Percentiles rank a stretch among this genome's conserved stretches.
Conservation (phyloP, 2,329 filamentous ascomycete species). For the Didymella lethalis region DNA sequence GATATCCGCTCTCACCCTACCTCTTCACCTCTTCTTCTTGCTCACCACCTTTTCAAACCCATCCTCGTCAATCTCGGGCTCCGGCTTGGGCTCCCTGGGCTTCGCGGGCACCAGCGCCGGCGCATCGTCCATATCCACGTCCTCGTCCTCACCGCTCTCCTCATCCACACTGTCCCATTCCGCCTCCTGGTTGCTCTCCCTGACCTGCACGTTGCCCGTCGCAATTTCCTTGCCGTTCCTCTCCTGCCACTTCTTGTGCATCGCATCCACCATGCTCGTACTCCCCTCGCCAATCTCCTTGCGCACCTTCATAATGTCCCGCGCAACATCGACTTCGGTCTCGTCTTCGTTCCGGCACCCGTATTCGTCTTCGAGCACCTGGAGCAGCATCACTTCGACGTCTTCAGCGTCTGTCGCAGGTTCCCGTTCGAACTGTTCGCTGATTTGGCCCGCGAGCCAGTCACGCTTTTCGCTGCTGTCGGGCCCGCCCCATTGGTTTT, state of each 20-base stretch:
- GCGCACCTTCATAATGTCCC: slow-evolving; percentile 73
- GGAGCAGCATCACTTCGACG: slow-evolving; percentile 82
- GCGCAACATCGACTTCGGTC: slow-evolving; percentile 76
- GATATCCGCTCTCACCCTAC: neutral
- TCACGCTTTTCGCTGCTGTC: slow-evolving; percentile 87
- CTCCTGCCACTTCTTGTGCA: slow-evolving; percentile 70
- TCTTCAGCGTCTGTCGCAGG: slow-evolving; percentile 76
- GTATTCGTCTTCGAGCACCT: slow-evolving; percentile 96
- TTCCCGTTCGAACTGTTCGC: slow-evolving; percentile 72
- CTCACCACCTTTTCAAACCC: slow-evolving; percentile 54
- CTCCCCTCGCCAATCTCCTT: slow-evolving; percentile 70
- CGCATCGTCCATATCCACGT: slow-evolving; percentile 50
- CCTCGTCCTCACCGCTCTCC: slow-evolving; percentile 59
- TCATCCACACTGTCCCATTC: slow-evolving; percentile 56
- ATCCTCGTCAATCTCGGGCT: slow-evolving; percentile 53
- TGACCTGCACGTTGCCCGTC: slow-evolving; percentile 55
- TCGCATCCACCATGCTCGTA: slow-evolving; percentile 68
- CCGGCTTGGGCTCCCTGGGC: slow-evolving; percentile 43
- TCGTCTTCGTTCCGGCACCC: slow-evolving; percentile 93
- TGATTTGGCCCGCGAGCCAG: slow-evolving; percentile 91
- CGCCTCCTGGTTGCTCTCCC: slow-evolving; percentile 64
- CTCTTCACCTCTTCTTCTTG: slow-evolving; percentile 48
- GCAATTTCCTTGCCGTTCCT: slow-evolving; percentile 66
- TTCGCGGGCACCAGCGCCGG: slow-evolving; percentile 46
- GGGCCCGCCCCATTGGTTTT: slow-evolving; percentile 87